These are phyloP conservation scores for Trypanosoma mega DNA, from an alignment of 208 protist species.

Conservation along the genomic window DNA sequence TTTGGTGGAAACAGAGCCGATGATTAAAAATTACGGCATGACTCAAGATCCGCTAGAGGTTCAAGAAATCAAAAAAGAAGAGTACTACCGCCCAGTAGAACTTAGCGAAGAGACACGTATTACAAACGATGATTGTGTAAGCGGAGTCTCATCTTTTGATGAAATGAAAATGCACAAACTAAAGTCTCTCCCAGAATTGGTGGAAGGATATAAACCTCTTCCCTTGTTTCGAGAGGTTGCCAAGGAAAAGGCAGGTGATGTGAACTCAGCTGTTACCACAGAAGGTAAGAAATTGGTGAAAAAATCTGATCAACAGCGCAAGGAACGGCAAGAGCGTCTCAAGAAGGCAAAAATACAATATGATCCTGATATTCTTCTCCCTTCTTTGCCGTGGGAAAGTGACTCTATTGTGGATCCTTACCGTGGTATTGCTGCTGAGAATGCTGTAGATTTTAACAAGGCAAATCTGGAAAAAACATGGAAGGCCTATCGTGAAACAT, in stretches of 20 bases:
- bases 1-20: slow-evolving; percentile 73
- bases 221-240: slow-evolving; percentile 73
- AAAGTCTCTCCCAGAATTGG: slow-evolving; percentile 69
- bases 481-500: slow-evolving; percentile 68
- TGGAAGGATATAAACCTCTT: slow-evolving; percentile 81
- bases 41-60: slow-evolving; percentile 79
- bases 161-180: slow-evolving; percentile 81
- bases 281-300: slow-evolving; percentile 45
- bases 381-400: slow-evolving; percentile 83
- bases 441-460: slow-evolving; percentile 79
- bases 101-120: slow-evolving; percentile 59
- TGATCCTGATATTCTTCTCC: slow-evolving; percentile 80
- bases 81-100: slow-evolving; percentile 69
- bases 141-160: slow-evolving; percentile 80
- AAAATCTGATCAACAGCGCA: slow-evolving; percentile 69
- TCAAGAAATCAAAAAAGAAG: slow-evolving; percentile 19
- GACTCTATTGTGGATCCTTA: slow-evolving; percentile 86
- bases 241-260: slow-evolving; percentile 30
- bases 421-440: slow-evolving; percentile 57
- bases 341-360: slow-evolving; percentile 74
- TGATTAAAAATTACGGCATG: slow-evolving; percentile 77
- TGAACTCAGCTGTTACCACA: slow-evolving; percentile 13
- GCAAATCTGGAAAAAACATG: slow-evolving; percentile 77
- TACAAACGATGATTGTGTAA: slow-evolving; percentile 71
- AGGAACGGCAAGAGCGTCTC: slow-evolving; percentile 74